These are phyloP conservation scores for Ceratocystiopsis sp. DNA, from an alignment of 2,329 filamentous ascomycete species.

Conservation along the genomic window DNA sequence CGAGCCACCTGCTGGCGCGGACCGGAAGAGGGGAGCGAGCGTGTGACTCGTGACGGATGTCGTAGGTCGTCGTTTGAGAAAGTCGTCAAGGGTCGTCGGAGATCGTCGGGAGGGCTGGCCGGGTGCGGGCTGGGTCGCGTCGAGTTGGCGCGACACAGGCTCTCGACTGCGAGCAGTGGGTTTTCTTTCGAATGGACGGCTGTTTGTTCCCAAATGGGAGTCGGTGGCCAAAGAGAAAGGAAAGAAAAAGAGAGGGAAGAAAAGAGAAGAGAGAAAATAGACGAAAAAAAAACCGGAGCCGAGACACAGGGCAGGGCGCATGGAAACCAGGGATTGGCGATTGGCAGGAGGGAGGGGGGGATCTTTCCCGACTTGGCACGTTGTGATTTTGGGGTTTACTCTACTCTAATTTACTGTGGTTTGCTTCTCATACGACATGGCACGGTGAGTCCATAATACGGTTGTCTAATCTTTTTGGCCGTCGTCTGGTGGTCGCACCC, in stretches of 20 bases:
- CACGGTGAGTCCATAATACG: too few species aligned
- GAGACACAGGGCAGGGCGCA: neutral
- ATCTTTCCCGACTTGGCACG: neutral
- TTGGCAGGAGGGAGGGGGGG: slow-evolving; percentile 1
- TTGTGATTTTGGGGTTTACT: neutral
- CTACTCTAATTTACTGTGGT: neutral
- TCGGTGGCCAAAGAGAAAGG: neutral
- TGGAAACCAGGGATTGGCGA: slow-evolving; percentile 3
- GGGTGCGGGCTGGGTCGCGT: too few species aligned
- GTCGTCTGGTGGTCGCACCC: too few species aligned
- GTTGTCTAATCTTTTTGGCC: too few species aligned
- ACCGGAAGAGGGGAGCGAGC: neutral
- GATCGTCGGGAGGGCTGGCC: neutral
- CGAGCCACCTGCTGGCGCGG: too few species aligned
- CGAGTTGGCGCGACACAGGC: too few species aligned
- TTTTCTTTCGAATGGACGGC: neutral
- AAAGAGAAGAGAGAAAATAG: neutral
- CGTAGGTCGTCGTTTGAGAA: too few species aligned
- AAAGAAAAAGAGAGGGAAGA: neutral
- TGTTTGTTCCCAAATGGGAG: slow-evolving; percentile 1
- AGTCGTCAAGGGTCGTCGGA: neutral
- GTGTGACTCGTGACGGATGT: too few species aligned
- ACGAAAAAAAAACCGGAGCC: neutral
- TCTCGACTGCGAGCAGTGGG: neutral
- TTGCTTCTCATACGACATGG: neutral